Percentiles rank a stretch among this genome's conserved stretches.
These are phyloP conservation scores for Tylopilus sp. DNA, from an alignment of 1,284 basidiomycete genomes.

Conservation along the genomic window DNA sequence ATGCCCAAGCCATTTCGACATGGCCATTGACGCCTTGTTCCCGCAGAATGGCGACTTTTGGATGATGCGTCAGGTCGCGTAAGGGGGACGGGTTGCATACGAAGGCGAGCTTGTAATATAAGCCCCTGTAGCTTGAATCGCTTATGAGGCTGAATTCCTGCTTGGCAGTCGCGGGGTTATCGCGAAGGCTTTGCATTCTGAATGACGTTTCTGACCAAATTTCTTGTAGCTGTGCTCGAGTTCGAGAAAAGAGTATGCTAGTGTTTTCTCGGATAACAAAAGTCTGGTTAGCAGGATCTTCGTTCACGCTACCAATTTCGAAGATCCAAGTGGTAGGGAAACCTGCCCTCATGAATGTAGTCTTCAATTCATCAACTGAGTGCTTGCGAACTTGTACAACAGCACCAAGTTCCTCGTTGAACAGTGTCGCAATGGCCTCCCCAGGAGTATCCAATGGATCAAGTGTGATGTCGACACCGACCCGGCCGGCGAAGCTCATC, in stretches of 20 bases:
- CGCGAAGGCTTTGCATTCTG: conserved; percentile 87
- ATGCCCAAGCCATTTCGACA: conserved; percentile 98
- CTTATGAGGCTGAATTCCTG: conserved; percentile 84
- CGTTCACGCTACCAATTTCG: conserved; percentile 68
- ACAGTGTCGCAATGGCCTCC: conserved; percentile 71
- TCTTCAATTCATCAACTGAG: conserved; percentile 59
- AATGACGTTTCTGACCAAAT: conserved; percentile 95
- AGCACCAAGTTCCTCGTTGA: conserved; percentile 96
- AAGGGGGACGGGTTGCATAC: conserved; percentile 40
- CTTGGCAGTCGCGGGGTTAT: conserved; percentile 76
- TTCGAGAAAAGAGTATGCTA: conserved; percentile 60
- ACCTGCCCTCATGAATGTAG: conserved; percentile 64
- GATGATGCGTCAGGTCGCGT: conserved; percentile 50
- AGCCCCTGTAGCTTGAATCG: conserved; percentile 62
- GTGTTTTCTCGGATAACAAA: conserved; percentile 62
- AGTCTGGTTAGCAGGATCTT: conserved; percentile 53
- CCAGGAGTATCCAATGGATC: conserved; percentile 53
- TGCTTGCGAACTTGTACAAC: conserved; percentile 81
- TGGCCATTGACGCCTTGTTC: conserved; percentile 99
- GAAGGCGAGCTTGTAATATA: conserved; percentile 79
- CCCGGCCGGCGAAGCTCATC: conserved; percentile 93
- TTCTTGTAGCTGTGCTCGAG: conserved; percentile 74
- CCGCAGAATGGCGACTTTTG: conserved; percentile 92
- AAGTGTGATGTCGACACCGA: conserved; percentile 72
- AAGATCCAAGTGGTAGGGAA: conserved; percentile 78